Conservation (phyloP, 2,329 filamentous ascomycete genomes). For the Corniculantispora saksenae region DNA sequence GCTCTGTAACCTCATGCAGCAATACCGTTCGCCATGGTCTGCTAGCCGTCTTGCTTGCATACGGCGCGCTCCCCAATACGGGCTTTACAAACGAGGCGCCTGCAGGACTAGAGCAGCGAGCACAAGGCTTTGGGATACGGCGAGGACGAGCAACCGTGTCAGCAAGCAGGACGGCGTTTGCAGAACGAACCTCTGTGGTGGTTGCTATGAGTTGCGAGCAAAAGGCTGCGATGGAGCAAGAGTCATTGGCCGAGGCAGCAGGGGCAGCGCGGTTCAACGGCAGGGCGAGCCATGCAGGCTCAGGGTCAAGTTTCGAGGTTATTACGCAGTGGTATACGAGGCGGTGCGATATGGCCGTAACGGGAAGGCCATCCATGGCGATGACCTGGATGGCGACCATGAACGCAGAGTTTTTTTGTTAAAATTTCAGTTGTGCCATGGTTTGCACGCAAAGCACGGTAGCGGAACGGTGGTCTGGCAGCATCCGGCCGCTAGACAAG, state of each 20-base stretch:
- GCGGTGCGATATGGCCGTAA: constrained; percentile 2
- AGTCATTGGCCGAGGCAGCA: not conserved
- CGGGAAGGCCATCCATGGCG: constrained; percentile 6
- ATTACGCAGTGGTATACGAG: constrained; percentile 9
- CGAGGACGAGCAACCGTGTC: not conserved
- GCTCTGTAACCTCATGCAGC: not conserved
- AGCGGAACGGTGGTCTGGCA: not conserved
- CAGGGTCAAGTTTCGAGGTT: constrained; percentile 12
- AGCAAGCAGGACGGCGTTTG: not conserved
- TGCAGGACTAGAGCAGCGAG: not conserved
- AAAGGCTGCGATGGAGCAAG: not conserved
- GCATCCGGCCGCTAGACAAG: constrained; percentile 14
- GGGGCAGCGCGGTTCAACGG: not conserved
- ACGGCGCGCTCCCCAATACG: not conserved
- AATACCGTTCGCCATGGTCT: not conserved
- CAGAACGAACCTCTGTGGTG: too few relatives aligned
- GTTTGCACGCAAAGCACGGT: not conserved
- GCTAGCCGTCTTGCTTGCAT: constrained; percentile 2
- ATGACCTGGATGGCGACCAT: too few relatives aligned
- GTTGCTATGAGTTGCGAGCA: not conserved
- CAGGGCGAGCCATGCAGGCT: not conserved
- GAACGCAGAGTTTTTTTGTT: constrained; percentile 12
- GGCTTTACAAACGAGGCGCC: not conserved
- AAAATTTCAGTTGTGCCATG: not conserved
- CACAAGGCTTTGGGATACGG: not conserved